A percentile compares a stretch with the other conserved stretches of the same genome.
Evolutionary conservation across 306 rosid genomes (phyloP).

Genomic region (Prunus mume): DNA sequence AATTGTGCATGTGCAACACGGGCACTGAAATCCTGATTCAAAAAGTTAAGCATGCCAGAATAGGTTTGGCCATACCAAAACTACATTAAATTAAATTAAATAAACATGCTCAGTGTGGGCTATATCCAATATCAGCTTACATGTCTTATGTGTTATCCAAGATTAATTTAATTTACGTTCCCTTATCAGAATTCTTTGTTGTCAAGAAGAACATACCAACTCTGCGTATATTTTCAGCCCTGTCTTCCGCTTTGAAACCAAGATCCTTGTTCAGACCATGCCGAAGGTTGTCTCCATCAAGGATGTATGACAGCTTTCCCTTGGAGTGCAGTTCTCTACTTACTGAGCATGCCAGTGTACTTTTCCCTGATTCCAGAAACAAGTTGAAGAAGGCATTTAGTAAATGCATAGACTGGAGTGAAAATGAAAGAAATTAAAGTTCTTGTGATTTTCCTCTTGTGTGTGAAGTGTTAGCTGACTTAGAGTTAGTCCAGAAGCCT

Average conservation of each 20-base stretch:
- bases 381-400: background rate
- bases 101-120: background rate
- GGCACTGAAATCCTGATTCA: background rate
- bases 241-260: constrained; percentile 70
- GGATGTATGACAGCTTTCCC: constrained; percentile 74
- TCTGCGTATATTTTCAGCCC: constrained; percentile 82
- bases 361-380: constrained; percentile 59
- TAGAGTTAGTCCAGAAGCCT: background rate
- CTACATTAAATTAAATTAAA: background rate
- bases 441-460: background rate
- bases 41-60: background rate
- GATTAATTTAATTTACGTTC: background rate
- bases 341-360: constrained; percentile 74
- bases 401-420: background rate
- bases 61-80: background rate
- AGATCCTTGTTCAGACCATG: constrained; percentile 83
- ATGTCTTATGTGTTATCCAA: background rate
- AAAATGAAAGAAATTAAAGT: background rate
- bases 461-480: background rate
- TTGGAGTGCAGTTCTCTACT: constrained; percentile 58
- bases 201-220: constrained; percentile 48
- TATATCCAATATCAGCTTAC: background rate
- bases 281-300: constrained; percentile 89
- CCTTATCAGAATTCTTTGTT: background rate
- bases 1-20: background rate